Percentiles rank a stretch among this genome's conserved stretches.
phyloP scores from a whole-genome alignment of 2,329 filamentous ascomycete genomes.

The Cyanodermella asteris region DNA sequence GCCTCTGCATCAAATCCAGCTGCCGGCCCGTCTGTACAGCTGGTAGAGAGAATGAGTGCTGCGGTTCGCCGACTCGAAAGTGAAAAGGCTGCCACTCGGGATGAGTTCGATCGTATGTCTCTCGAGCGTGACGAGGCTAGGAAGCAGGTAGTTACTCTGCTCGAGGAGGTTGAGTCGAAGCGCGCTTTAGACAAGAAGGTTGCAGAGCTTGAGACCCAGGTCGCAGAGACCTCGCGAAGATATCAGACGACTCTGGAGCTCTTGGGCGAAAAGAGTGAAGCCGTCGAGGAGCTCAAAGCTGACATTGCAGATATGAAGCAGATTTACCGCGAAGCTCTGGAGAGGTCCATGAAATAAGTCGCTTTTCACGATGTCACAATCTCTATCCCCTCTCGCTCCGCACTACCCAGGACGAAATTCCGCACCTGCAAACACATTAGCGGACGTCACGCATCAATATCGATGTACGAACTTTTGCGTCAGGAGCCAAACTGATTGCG shows the following conservation, averaged over 20 bases:
- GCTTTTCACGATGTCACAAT: slow-evolving; percentile 12
- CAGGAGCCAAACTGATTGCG: slow-evolving; percentile 65
- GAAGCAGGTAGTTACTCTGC: slow-evolving; percentile 72
- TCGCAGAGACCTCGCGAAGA: slow-evolving; percentile 47
- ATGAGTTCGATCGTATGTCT: slow-evolving; percentile 61
- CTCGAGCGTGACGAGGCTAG: slow-evolving; percentile 80
- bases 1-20: slow-evolving; percentile 78
- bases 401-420: slow-evolving; percentile 53
- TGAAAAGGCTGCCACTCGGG: slow-evolving; percentile 72
- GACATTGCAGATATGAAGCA: slow-evolving; percentile 87
- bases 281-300: slow-evolving; percentile 70
- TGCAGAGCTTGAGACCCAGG: slow-evolving; percentile 41
- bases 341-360: slow-evolving; percentile 50
- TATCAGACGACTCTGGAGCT: slow-evolving; percentile 87
- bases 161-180: slow-evolving; percentile 64
- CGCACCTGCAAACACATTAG: slow-evolving; percentile 31
- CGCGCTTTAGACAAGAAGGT: slow-evolving; percentile 38
- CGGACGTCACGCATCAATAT: slow-evolving; percentile 2
- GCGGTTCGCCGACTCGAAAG: slow-evolving; percentile 77
- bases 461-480: slow-evolving; percentile 44
- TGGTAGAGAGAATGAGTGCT: slow-evolving; percentile 89
- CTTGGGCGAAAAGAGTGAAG: slow-evolving; percentile 90
- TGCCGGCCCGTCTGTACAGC: slow-evolving; percentile 77
- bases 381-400: slow-evolving; percentile 69
- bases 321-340: slow-evolving; percentile 85